Evolutionary conservation across 495 filamentous ascomycete genomes (phyloP), one percentile per base, ranked within the genome.

Genomic region (Penicillium turbatum): DNA sequence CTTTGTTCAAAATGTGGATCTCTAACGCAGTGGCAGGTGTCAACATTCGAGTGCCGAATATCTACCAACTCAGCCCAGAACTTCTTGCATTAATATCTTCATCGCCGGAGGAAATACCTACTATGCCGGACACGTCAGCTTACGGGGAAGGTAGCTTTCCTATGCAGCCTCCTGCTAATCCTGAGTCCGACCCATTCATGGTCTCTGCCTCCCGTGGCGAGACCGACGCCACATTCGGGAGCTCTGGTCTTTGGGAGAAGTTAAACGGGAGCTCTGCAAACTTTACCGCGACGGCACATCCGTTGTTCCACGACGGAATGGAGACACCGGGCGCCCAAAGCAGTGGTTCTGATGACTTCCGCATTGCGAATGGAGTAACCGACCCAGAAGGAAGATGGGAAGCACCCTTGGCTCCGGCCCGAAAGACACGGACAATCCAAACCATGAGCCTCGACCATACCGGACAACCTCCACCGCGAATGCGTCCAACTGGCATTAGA

Each of bases 31-130:
- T 44, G 70, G 70, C 79, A 90, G 90, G 89, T 7, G 82, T 86
- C 35, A 81, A 82, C 56, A 76, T 97, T 27, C 79, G 86, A 39
- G 83, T 91, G 36, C 73, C 83, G 16, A 96, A 92, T 62, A 87
- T 97, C 54, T 98, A 92, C 71, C 89, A 86, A 64, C 75, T 88
- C 57, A 90, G 75, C 29, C 73, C 83, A 29, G 88, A 90, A 55
- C 77, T 88, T 66, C 69, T 79, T 48, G 68, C 75, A 51, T 65
- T 77, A 10, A 63, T 84, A 47, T 70, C 69, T 26, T 67, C 72
- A 1, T 59, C 66, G n/a, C 60, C 69, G 6, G 70, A 75, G 17
- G 72, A 76, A 16, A 41, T 61, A 2, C 57, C 72, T 34, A 60
- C 63, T 24, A 57, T 63, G 19, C 55, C 68, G 8, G 78, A 81